These are phyloP conservation scores for Naumovozyma dairenensis DNA, from an alignment of 805 yeast genomes.

Conservation along the genomic window DNA sequence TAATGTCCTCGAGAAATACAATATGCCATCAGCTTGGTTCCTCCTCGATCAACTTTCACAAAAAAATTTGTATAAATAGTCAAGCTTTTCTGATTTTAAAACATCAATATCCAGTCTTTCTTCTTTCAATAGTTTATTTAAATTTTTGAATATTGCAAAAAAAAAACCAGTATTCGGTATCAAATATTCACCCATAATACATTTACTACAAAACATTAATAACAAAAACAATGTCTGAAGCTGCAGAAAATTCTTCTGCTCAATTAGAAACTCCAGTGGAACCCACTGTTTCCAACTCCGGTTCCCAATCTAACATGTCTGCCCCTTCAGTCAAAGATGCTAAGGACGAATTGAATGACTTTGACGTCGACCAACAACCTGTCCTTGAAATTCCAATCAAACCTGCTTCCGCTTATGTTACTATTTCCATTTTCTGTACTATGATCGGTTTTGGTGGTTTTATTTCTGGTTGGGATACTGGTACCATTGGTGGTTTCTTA, in stretches of 20 bases:
- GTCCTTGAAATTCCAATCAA: constrained; percentile 5
- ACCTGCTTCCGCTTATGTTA: constrained; percentile 9
- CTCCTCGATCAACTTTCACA: too few relatives aligned
- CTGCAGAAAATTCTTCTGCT: background rate
- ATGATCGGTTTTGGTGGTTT: constrained; percentile 58
- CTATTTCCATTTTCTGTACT: constrained; percentile 14
- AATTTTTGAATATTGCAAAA: too few relatives aligned
- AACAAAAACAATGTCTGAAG: constrained; percentile 1
- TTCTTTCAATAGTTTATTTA: too few relatives aligned
- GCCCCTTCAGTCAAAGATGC: constrained; percentile 2
- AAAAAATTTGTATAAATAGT: too few relatives aligned
- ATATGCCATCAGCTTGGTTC: too few relatives aligned
- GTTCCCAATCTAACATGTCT: constrained; percentile 3
- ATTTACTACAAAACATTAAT: background rate
- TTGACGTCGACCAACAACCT: background rate
- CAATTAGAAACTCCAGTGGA: background rate
- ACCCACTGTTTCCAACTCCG: background rate
- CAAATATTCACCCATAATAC: too few relatives aligned
- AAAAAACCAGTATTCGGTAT: too few relatives aligned
- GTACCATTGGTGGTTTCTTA: constrained; percentile 63
- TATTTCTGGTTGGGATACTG: constrained; percentile 67
- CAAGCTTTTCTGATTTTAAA: too few relatives aligned
- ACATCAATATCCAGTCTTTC: too few relatives aligned
- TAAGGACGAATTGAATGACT: constrained; percentile 1
- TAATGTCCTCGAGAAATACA: too few relatives aligned